A percentile compares a stretch with the other conserved stretches of the same genome.
Evolutionary conservation across 1,284 basidiomycete species (phyloP).

Genomic region (Mycena sp.): DNA sequence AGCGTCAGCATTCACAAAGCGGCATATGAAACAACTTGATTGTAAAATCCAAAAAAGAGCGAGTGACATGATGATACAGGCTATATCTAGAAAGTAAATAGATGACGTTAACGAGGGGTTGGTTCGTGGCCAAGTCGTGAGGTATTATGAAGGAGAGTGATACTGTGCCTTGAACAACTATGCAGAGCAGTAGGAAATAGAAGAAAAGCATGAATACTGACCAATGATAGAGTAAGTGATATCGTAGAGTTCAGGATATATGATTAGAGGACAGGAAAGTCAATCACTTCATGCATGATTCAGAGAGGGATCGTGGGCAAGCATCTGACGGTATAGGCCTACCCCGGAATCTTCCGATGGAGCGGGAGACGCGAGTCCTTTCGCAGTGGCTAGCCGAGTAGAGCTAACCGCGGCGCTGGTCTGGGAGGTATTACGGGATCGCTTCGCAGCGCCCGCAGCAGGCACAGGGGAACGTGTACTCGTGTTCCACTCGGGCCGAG

Average conservation of each 20-base stretch:
- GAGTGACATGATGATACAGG: conserved; percentile 27
- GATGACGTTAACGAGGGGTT: conserved; percentile 17
- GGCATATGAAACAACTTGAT: conserved; percentile 69
- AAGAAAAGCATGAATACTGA: conserved; percentile 28
- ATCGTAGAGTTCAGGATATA: conserved; percentile 26
- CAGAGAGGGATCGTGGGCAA: conserved; percentile 76
- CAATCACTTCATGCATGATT: conserved; percentile 50
- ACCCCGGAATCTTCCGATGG: conserved; percentile 88
- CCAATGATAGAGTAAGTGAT: conserved; percentile 29
- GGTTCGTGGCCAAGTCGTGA: conserved; percentile 24
- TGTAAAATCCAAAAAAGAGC: conserved; percentile 32
- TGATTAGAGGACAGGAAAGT: conserved; percentile 14
- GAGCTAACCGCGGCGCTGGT: conserved; percentile 60
- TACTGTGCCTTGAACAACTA: conserved; percentile 22
- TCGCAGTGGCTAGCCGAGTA: conserved; percentile 46
- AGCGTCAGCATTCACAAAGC: conserved; percentile 96
- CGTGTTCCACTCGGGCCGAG: conserved; percentile 74
- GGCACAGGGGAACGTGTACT: conserved; percentile 59
- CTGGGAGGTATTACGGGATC: conserved; percentile 76
- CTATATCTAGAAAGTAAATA: conserved; percentile 26
- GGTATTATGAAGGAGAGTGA: conserved; percentile 28
- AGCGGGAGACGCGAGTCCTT: conserved; percentile 72
- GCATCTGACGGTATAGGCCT: conserved; percentile 80
- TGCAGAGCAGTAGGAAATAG: conserved; percentile 25
- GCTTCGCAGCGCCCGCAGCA: conserved; percentile 52